Base-by-base conservation (phyloP, 768 basidiomycete species). In the Royoungia palumana region DNA sequence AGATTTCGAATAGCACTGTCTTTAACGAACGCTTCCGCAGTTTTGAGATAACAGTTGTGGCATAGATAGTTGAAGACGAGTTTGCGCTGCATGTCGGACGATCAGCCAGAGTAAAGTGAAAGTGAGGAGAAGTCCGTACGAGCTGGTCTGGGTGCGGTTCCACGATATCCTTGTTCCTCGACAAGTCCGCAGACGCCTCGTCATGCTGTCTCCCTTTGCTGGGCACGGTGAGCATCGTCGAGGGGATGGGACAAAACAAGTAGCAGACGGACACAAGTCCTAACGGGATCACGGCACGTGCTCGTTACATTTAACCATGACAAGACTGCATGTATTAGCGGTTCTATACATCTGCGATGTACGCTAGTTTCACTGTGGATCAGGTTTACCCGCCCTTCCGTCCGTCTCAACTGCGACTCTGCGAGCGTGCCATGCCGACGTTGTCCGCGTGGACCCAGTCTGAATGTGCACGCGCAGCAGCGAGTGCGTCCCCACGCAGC, bases 51-150 rank as follows among this genome's bases (percentile, higher is more conserved):
- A 49, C 84, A 85, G 35, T 80, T 76, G 58, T 91, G 87, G 46
- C 79, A 80, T 2, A 93, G 77, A 61, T 90, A 92, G 57, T 88
- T 83, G 32, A 92, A 71, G 14, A 92, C 83, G 39, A 92, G 68
- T 16, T 76, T 65, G 37, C 82, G 80, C 87, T 89, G 60, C 11
- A 49, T 12, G 50, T 35, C 22, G 37, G 41, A 28, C 40, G 41
- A 53, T 50, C 41, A 49, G 40, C 16, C 27, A 7, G 30, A 42
- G 35, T 7, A 7, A 16, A 38, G n/a, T 50, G 50, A 24, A 51
- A 44, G 24, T 14, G 6, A 19, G 11, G 20, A 30, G n/a, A 42
- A 22, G 35, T 17, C 39, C 62, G 22, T 65, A 80, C 80, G 50
- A 81, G 65, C 46, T 76, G 71, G 53, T 72, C 74, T 17, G 76